Base-by-base conservation (phyloP, 768 basidiomycete species). In the Pleurotus citrinopileatus region DNA sequence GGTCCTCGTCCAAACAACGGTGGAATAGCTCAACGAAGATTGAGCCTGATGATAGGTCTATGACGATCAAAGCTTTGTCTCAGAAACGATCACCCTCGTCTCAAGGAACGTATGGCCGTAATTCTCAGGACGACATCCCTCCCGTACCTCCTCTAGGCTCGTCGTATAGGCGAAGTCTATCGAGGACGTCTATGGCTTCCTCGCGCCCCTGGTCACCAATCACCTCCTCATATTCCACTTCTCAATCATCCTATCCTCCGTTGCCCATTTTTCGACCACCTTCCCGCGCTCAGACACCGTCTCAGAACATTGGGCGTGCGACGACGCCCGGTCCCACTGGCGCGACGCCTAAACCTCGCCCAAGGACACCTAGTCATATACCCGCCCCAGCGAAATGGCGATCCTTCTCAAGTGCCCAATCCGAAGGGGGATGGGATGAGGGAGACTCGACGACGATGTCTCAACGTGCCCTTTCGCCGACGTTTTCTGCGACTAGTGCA, bases 21-120 rank as follows among this genome's bases (percentile, higher is more conserved):
- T 94, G 91, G 91, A 94, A 94, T 63, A 78, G 85, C 58, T 93
- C 90, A 3, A 92, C 90, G 1, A 89, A 75, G 61, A 77, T 93
- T n/a, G 74, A 83, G 43, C 59, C 71, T 15, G 86, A 85, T 22
- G 81, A 78, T 45, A 72, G 71, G 26, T 57, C 69, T 6, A 60
- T 61, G 36, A 79, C 77, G 25, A 64, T 79, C 59, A 84, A 80
- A 63, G 73, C 71, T 26, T 69, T 76, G 28, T 75, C 80, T 25
- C 74, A 80, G 12, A 78, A 76, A 61, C 76, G 83, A 45, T 69
- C 78, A 1, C 80, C 73, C 38, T 84, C 81, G 29, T 66, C 79
- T 15, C 54, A 70, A 36, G 74, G 76, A 3, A 66, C 69, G 47
- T 75, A 79, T 50, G 59, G 42, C 51, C 62, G 51, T 27, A 15